A percentile compares a stretch with the other conserved stretches of the same genome.
Evolutionary conservation across 768 basidiomycete genomes (phyloP).

Genomic region (Suillus decipiens): DNA sequence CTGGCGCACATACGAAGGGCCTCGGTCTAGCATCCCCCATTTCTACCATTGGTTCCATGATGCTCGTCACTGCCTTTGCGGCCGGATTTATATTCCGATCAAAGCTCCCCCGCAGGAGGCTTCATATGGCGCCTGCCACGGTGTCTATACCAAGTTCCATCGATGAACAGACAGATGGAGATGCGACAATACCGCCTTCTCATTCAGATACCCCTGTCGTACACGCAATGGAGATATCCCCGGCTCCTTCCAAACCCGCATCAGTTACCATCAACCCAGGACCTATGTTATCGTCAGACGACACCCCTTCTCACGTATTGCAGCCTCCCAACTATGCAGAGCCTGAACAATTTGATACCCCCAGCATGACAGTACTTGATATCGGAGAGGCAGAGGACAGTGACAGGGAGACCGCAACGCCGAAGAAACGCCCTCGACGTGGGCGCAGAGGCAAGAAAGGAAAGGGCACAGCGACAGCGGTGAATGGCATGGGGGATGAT

Average conservation of each 20-base stretch:
- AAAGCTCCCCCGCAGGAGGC: slow-evolving; percentile 15
- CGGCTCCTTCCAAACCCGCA: slow-evolving; percentile 5
- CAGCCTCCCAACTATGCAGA: slow-evolving; percentile 12
- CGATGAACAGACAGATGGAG: slow-evolving; percentile 5
- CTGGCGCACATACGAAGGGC: not conserved
- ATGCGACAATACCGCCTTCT: slow-evolving; percentile 5
- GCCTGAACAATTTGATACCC: slow-evolving; percentile 15
- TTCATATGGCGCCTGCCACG: slow-evolving; percentile 15
- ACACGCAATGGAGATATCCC: slow-evolving; percentile 2
- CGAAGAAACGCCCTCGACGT: slow-evolving; percentile 42
- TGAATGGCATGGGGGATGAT: slow-evolving; percentile 22
- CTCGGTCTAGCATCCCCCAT: slow-evolving; percentile 19
- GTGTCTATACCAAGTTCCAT: slow-evolving; percentile 1
- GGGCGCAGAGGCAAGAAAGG: slow-evolving; percentile 51
- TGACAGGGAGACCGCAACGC: slow-evolving; percentile 53
- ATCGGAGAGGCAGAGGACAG: slow-evolving; percentile 57
- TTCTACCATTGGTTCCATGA: slow-evolving; percentile 23
- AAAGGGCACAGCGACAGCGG: slow-evolving; percentile 38
- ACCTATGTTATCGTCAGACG: slow-evolving; percentile 3
- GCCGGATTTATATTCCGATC: slow-evolving; percentile 28
- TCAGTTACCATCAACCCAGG: slow-evolving; percentile 6
- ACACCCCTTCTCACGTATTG: slow-evolving; percentile 8
- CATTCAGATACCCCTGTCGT: slow-evolving; percentile 6
- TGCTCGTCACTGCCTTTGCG: slow-evolving; percentile 26
- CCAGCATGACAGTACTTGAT: slow-evolving; percentile 18